Evolutionary conservation across 2,329 filamentous ascomycete genomes (phyloP).

Genomic region (Pseudogymnoascus sp.): DNA sequence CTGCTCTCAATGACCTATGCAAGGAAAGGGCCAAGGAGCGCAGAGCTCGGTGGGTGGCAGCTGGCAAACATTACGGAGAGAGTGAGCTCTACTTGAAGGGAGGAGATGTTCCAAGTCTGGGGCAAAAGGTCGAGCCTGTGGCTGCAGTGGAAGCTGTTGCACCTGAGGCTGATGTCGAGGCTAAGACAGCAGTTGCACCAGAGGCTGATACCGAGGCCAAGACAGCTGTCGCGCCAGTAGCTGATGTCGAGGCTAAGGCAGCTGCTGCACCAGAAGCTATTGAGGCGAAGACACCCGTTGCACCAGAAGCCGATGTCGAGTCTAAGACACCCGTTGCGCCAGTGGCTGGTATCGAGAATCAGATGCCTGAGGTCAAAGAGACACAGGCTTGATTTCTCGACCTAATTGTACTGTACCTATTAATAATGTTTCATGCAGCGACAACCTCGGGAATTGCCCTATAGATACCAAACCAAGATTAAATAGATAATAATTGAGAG

Average conservation of each 20-base stretch:
- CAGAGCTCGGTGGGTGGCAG: constrained; percentile 64
- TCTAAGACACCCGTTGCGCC: constrained; percentile 1
- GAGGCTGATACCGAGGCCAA: background rate
- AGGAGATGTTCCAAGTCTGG: constrained; percentile 23
- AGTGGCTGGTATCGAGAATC: constrained; percentile 5
- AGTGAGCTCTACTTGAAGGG: constrained; percentile 81
- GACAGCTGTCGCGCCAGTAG: background rate
- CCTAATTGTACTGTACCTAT: background rate
- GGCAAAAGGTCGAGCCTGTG: background rate
- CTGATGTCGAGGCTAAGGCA: background rate
- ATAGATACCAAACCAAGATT: constrained; percentile 1
- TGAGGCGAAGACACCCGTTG: background rate
- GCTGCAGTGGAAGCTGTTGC: background rate
- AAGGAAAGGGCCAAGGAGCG: constrained; percentile 54
- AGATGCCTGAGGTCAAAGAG: constrained; percentile 3
- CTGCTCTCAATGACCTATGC: constrained; percentile 65
- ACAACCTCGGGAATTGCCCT: background rate
- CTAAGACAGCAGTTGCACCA: background rate
- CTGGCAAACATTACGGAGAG: constrained; percentile 75
- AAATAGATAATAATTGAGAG: constrained; percentile 1
- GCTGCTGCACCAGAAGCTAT: background rate
- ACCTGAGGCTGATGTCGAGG: background rate
- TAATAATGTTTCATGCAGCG: constrained; percentile 5
- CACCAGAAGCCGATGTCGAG: background rate
- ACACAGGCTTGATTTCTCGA: background rate